These are phyloP conservation scores for Cynara cardunculus DNA, from an alignment of 129 eudicot species.

Conservation along the genomic window DNA sequence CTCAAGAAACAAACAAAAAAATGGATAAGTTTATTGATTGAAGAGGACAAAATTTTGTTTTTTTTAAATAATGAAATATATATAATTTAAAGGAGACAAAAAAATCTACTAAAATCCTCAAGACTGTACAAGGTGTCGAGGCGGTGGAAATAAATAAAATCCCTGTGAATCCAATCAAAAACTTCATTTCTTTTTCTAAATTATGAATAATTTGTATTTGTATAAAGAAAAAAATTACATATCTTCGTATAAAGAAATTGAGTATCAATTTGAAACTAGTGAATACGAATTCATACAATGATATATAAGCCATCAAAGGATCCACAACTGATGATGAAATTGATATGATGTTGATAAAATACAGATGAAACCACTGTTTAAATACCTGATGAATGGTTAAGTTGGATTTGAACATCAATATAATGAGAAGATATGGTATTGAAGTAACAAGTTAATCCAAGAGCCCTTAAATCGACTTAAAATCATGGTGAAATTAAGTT, in stretches of 20 bases:
- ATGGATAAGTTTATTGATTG: not conserved
- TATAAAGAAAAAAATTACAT: not conserved
- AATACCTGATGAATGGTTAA: not conserved
- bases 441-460: not conserved
- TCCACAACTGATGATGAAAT: not conserved
- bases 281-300: not conserved
- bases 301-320: not conserved
- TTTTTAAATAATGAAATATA: not conserved
- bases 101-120: constrained; percentile 16
- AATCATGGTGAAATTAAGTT: not conserved
- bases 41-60: not conserved
- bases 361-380: not conserved
- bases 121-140: constrained; percentile 10
- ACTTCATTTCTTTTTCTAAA: not conserved
- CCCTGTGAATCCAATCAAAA: not conserved
- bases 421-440: not conserved
- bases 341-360: not conserved
- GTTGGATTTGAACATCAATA: not conserved
- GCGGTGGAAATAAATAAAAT: constrained; percentile 16
- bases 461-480: not conserved
- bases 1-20: not conserved
- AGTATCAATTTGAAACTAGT: no score
- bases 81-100: not conserved
- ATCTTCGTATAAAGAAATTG: not conserved
- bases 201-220: not conserved